A percentile compares a stretch with the other conserved stretches of the same genome.
Evolutionary conservation across 1,284 basidiomycete species (phyloP).

Genomic region (Polyporus tsugae): DNA sequence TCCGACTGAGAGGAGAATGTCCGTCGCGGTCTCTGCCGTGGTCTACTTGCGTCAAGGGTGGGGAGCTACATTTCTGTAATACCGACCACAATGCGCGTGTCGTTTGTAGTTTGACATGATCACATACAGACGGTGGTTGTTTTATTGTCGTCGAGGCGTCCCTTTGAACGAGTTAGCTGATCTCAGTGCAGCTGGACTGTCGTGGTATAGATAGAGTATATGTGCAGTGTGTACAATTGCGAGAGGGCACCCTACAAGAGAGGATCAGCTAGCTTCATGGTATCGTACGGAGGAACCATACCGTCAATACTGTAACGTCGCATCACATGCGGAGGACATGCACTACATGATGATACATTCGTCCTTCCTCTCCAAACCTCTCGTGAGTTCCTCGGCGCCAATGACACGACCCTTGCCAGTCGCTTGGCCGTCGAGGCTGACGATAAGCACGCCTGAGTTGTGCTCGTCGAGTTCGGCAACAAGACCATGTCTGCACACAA

Average conservation of each 20-base stretch:
- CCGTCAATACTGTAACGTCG: not conserved
- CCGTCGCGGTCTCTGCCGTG: no score
- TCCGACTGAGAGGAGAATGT: no score
- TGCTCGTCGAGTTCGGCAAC: slow-evolving; percentile 82
- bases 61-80: no score
- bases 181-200: not conserved
- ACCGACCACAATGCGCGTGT: no score
- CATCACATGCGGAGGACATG: not conserved
- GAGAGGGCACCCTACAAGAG: not conserved
- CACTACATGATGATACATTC: slow-evolving; percentile 77
- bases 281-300: not conserved
- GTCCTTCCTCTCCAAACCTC: slow-evolving; percentile 58
- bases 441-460: slow-evolving; percentile 89
- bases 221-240: not conserved
- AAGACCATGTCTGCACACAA: slow-evolving; percentile 66
- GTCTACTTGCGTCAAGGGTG: no score
- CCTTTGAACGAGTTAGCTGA: no score
- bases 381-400: slow-evolving; percentile 66
- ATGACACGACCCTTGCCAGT: slow-evolving; percentile 55
- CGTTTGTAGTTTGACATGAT: no score
- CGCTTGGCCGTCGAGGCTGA: slow-evolving; percentile 66
- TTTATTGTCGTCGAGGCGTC: no score
- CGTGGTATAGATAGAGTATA: slow-evolving; percentile 2
- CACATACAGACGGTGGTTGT: no score
- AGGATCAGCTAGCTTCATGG: not conserved